Percentiles rank a stretch among this genome's conserved stretches.
Evolutionary conservation across 73 alveolate species (phyloP).

Genomic region (Paraurostyla sp.): DNA sequence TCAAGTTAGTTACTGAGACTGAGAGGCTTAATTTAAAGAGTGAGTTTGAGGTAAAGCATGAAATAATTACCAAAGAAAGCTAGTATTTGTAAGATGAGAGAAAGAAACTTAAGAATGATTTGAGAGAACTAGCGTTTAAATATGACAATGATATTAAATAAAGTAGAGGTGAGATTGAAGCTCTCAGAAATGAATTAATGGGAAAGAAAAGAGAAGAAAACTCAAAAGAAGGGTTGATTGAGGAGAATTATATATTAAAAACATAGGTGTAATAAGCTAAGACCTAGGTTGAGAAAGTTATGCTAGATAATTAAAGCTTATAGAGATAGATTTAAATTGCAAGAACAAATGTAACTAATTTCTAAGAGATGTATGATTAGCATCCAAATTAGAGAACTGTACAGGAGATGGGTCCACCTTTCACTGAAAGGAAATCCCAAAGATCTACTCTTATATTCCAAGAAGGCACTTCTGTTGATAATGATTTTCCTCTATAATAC

Average conservation of each 20-base stretch:
- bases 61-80: slow-evolving; percentile 1
- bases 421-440: not conserved
- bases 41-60: slow-evolving; percentile 43
- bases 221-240: not conserved
- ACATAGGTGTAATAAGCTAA: not conserved
- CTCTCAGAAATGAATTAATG: not conserved
- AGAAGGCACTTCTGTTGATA: not conserved
- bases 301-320: slow-evolving; percentile 44
- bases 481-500: not conserved
- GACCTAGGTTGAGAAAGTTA: not conserved
- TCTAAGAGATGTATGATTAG: not conserved
- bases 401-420: not conserved
- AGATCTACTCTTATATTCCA: not conserved
- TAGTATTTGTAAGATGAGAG: not conserved
- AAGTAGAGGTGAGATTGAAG: not conserved
- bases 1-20: slow-evolving; percentile 44
- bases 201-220: slow-evolving; percentile 16
- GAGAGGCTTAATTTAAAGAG: slow-evolving; percentile 33
- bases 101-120: not conserved
- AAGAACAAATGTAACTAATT: not conserved
- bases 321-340: not conserved
- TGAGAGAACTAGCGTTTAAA: not conserved
- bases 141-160: not conserved
- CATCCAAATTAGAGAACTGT: not conserved
- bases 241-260: not conserved